Evolutionary conservation across 192 early-diverging fungal species (phyloP), one percentile per base, ranked within the genome.

Genomic region (Podochytrium sp.): DNA sequence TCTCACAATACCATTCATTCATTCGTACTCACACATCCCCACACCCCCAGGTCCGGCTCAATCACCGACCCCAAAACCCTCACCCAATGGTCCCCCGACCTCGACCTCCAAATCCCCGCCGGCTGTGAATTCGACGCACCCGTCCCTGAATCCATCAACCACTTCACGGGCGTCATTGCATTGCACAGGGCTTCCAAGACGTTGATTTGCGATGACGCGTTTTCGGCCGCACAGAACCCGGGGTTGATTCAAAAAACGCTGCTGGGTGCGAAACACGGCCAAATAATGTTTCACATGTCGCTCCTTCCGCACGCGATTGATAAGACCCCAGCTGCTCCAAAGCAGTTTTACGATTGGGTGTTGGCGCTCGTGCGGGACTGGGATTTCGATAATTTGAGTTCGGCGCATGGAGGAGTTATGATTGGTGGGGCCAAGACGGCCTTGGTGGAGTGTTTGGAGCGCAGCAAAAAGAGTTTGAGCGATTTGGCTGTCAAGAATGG

Each of bases 361-460:
- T 20, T 23, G 25, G 65, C 63, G 67, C 10, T 76, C 1, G 16
- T 76, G 1, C 23, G 38, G 0, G 69, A 74, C 27, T 76, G 75
- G 75, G 69, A 73, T 27, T 74, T 76, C 33, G 75, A 76, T 7
- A 73, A 72, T 12, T 40, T 76, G 40, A 51, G 41, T 10, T 61
- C 57, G 7, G 75, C 75, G 0, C 75, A 76, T 51, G 55, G 70
- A 2, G 66, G 68, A 7, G 35, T 34, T 23, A 23, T 40, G 60
- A 12, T 73, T 42, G 75, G 75, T 1, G 75, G 67, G 1, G 67
- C 75, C 12, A 75, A 69, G 35, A 42, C 5, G 0, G 38, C 5
- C 5, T 16, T 67, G 30, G 38, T 12, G n/a, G 2, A 29, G 29
- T 16, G 30, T 6, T 47, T 73, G 62, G 38, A 63, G 51, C 56